Evolutionary conservation across 1,284 basidiomycete genomes (phyloP).

Genomic region (Athelia psychrophila): DNA sequence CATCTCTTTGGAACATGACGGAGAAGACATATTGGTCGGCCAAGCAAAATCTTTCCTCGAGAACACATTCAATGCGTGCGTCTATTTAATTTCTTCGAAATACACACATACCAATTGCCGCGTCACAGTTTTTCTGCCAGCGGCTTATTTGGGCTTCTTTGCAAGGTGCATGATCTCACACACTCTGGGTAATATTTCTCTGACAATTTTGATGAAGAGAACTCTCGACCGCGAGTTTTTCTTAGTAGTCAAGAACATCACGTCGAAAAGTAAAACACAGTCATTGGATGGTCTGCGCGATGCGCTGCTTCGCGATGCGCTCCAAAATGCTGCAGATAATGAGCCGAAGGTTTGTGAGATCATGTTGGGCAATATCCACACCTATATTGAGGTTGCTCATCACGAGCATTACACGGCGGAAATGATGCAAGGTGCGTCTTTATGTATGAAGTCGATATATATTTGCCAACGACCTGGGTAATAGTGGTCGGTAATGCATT

Average conservation of each 20-base stretch:
- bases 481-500: slow-evolving; percentile 57
- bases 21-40: slow-evolving; percentile 54
- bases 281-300: slow-evolving; percentile 42
- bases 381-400: slow-evolving; percentile 52
- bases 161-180: slow-evolving; percentile 42
- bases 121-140: slow-evolving; percentile 44
- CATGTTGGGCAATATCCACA: slow-evolving; percentile 52
- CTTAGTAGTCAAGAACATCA: slow-evolving; percentile 45
- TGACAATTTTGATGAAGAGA: slow-evolving; percentile 32
- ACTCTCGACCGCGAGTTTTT: slow-evolving; percentile 49
- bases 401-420: slow-evolving; percentile 46
- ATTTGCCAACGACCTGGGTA: slow-evolving; percentile 5
- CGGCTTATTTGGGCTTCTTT: slow-evolving; percentile 53
- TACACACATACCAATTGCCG: slow-evolving; percentile 4
- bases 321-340: slow-evolving; percentile 44
- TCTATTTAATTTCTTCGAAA: not conserved
- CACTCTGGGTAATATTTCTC: not conserved
- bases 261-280: slow-evolving; percentile 27
- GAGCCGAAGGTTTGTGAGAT: slow-evolving; percentile 46
- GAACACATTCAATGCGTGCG: slow-evolving; percentile 47
- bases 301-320: slow-evolving; percentile 51
- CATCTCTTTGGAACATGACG: slow-evolving; percentile 40
- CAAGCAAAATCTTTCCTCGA: slow-evolving; percentile 57
- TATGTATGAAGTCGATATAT: not conserved
- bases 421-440: slow-evolving; percentile 50